These are phyloP conservation scores for Sclerotinia subarctica DNA, from an alignment of 2,329 filamentous ascomycete genomes.

Conservation along the genomic window DNA sequence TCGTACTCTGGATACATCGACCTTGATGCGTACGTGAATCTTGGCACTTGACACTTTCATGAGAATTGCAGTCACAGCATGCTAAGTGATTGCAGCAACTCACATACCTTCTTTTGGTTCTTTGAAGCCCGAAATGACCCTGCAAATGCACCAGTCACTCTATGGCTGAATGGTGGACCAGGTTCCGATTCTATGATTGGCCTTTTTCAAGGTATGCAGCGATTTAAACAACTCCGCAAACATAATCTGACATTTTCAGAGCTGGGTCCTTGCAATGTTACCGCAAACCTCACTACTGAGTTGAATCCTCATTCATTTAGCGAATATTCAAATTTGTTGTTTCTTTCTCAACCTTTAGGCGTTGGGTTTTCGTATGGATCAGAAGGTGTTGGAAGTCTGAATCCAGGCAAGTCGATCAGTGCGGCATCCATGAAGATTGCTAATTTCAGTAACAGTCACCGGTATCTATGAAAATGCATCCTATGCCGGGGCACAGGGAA, in stretches of 20 bases:
- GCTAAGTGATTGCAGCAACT: conserved; percentile 30
- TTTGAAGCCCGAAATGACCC: conserved; percentile 50
- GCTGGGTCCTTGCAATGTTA: conserved; percentile 44
- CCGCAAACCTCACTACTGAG: conserved; percentile 35
- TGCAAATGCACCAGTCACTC: conserved; percentile 45
- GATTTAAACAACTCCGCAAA: not conserved
- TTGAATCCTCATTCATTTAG: conserved; percentile 62
- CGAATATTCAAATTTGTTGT: conserved; percentile 51
- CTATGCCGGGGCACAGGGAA: conserved; percentile 26
- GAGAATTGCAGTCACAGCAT: conserved; percentile 7
- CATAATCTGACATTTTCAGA: conserved; percentile 26
- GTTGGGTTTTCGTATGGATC: conserved; percentile 63
- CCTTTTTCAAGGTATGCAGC: conserved; percentile 43
- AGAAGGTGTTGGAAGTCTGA: conserved; percentile 32
- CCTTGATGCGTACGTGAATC: conserved; percentile 26
- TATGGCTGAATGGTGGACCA: conserved; percentile 54
- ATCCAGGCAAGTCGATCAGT: conserved; percentile 19
- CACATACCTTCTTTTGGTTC: conserved; percentile 48
- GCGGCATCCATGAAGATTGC: not conserved
- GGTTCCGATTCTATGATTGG: conserved; percentile 54
- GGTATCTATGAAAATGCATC: conserved; percentile 25
- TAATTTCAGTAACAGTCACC: conserved; percentile 11
- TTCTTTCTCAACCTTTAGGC: conserved; percentile 60
- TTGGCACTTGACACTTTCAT: not conserved
- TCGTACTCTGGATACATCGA: conserved; percentile 36